phyloP scores from a whole-genome alignment of 2,329 filamentous ascomycete species.

The Elsinoe fawcettii region DNA sequence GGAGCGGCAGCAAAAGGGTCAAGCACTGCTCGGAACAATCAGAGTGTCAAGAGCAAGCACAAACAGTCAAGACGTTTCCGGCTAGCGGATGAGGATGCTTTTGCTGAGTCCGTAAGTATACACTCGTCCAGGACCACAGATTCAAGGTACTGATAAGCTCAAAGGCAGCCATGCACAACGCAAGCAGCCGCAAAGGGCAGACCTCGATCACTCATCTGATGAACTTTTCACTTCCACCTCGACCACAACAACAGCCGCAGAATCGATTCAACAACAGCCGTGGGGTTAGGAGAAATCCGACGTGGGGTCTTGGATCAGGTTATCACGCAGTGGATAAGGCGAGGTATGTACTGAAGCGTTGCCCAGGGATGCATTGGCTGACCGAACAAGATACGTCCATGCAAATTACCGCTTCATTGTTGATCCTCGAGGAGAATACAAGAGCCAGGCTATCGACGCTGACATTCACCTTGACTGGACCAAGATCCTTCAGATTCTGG shows the following conservation, averaged over 20 bases:
- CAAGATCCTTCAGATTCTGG: conserved; percentile 82
- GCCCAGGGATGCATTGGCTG: conserved; percentile 17
- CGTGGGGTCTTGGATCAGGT: conserved; percentile 79
- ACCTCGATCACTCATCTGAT: conserved; percentile 96
- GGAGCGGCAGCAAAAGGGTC: conserved; percentile 32
- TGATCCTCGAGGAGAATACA: conserved; percentile 70
- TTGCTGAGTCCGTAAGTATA: conserved; percentile 64
- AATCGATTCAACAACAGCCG: conserved; percentile 36
- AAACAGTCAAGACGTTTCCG: conserved; percentile 69
- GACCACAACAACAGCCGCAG: conserved; percentile 54
- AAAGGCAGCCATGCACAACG: conserved; percentile 55
- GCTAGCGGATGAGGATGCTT: conserved; percentile 73
- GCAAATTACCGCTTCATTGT: conserved; percentile 98
- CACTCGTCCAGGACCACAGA: background rate
- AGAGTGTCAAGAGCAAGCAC: conserved; percentile 72
- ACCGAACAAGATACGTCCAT: conserved; percentile 62
- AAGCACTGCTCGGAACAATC: conserved; percentile 61
- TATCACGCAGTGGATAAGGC: conserved; percentile 89
- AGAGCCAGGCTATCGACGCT: conserved; percentile 71
- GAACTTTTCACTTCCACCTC: conserved; percentile 76
- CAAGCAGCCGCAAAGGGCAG: conserved; percentile 73
- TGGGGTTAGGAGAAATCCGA: conserved; percentile 57
- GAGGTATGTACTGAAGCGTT: conserved; percentile 45
- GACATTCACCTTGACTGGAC: conserved; percentile 88
- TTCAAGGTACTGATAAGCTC: background rate